Conservation (phyloP, 2,329 filamentous ascomycete genomes). For the Tolypocladium paradoxum region DNA sequence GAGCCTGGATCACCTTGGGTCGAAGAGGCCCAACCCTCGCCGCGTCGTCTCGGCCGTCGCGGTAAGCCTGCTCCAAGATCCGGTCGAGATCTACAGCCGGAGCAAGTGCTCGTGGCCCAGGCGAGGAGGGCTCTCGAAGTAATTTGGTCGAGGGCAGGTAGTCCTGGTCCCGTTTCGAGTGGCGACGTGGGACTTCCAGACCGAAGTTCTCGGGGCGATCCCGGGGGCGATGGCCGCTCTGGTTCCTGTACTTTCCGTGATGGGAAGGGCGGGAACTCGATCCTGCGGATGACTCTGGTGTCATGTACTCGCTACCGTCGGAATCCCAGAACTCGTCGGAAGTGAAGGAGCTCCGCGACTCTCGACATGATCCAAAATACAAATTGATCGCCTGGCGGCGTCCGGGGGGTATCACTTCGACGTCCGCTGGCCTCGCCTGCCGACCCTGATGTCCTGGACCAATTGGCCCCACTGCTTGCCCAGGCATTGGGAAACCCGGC, state of each 20-base stretch:
- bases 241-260: conserved; percentile 5
- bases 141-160: background rate
- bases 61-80: background rate
- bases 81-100: background rate
- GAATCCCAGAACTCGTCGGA: conserved; percentile 3
- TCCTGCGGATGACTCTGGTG: conserved; percentile 9
- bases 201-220: conserved; percentile 9
- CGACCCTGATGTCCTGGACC: background rate
- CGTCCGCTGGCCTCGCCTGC: background rate
- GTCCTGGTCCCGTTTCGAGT: background rate
- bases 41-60: background rate
- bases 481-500: background rate
- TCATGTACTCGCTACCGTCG: conserved; percentile 6
- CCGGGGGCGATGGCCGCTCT: conserved; percentile 4
- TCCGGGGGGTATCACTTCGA: background rate
- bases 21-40: background rate
- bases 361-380: conserved; percentile 1
- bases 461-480: background rate
- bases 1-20: background rate
- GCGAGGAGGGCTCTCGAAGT: background rate
- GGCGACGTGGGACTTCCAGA: background rate
- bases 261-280: conserved; percentile 5
- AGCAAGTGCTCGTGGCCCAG: background rate
- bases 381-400: background rate
- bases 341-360: conserved; percentile 8